Base-by-base conservation (phyloP, 2,329 filamentous ascomycete species). In the Ophiostoma sp. region DNA sequence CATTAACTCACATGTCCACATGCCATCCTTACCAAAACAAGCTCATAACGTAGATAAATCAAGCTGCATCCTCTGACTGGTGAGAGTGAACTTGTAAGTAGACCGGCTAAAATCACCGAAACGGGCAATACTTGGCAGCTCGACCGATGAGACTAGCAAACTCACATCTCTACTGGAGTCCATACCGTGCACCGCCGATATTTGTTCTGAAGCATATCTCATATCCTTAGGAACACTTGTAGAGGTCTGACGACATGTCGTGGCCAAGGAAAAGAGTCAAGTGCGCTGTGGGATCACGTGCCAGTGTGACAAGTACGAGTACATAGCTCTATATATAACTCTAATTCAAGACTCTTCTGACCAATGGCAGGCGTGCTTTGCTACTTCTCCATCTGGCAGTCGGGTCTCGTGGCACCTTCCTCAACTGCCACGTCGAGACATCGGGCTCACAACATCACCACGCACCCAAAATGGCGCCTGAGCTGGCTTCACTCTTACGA, bases 371-470 rank as follows among this genome's bases (percentile, higher is more conserved):
- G 9, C 3, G 12, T 52, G 49, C n/a, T 6, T 55, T 27, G 8
- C 4, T 36, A 55, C 49, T 55, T 27, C 49, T 18, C 12, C 8
- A 55, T 36, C 5, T 55, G 18, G 49, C 11, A 55, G 7, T 55
- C 49, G 49, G 49, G 49, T 55, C 49, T 55, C 49, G 55, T 60
- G 55, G 27, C 55, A 60, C 11, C 55, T 60, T 60, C 55, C 27
- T 60, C 49, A 55, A 55, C 38, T 38, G 55, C 55, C 55, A 60
- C 55, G 55, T 60, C 55, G 38, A 40, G 27, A 16, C 27, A 60
- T 60, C 55, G 27, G 55, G 55, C 55, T 60, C 3, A 12, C 27
- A 38, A 5, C 7, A 27, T 36, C 55, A 60, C 12, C 1, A 27
- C 55, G 55, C 27, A 16, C 55, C 4, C 27, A 60, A 11, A 36